Conservation (phyloP, 768 basidiomycete species). For the Collybia nuda region DNA sequence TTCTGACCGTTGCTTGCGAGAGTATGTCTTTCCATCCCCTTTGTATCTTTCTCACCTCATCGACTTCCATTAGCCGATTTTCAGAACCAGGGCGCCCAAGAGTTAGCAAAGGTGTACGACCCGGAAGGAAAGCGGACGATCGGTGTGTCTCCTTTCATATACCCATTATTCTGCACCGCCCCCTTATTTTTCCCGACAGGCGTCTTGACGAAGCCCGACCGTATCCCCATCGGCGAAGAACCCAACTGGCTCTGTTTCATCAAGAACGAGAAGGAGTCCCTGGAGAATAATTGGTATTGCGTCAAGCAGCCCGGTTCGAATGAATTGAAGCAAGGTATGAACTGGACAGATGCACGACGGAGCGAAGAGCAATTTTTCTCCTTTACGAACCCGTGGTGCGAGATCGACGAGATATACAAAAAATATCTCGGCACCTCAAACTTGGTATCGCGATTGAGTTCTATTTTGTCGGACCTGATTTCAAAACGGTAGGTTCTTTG, state of each 20-base stretch:
- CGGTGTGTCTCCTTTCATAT: constrained; percentile 37
- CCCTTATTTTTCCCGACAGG: constrained; percentile 33
- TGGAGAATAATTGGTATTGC: constrained; percentile 60
- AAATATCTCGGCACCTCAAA: constrained; percentile 55
- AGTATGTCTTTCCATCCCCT: constrained; percentile 36
- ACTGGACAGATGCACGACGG: constrained; percentile 60
- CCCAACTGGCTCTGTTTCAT: constrained; percentile 56
- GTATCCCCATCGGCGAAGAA: constrained; percentile 57
- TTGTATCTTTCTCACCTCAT: neutral
- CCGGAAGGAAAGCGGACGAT: constrained; percentile 67
- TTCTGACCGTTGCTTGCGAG: constrained; percentile 64
- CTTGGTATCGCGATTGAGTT: constrained; percentile 57
- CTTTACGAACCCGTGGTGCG: constrained; percentile 50
- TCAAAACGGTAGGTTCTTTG: constrained; percentile 50
- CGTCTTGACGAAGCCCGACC: constrained; percentile 74
- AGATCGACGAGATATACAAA: constrained; percentile 48
- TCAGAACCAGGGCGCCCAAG: constrained; percentile 75
- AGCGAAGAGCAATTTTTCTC: constrained; percentile 60
- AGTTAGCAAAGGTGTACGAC: constrained; percentile 61
- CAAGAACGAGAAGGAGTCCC: constrained; percentile 47
- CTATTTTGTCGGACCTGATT: constrained; percentile 62
- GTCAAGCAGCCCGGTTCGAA: constrained; percentile 54
- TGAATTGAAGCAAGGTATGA: constrained; percentile 48
- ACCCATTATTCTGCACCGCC: neutral
- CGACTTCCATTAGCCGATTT: constrained; percentile 57